These are phyloP conservation scores for Suillus decipiens DNA, from an alignment of 768 basidiomycete genomes.

Conservation along the genomic window DNA sequence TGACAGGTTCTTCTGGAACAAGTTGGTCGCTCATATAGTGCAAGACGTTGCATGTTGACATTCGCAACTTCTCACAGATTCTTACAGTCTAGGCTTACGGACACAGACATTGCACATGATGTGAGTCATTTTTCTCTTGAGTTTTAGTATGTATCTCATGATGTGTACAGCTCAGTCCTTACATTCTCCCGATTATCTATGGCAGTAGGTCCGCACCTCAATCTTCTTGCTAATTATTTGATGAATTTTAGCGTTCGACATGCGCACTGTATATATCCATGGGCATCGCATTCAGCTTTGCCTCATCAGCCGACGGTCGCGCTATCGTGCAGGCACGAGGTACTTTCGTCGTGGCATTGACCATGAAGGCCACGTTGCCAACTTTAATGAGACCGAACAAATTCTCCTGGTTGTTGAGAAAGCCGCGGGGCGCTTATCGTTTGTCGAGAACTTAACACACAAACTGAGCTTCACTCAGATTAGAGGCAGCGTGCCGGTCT, in stretches of 20 bases:
- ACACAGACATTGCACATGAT: slow-evolving; percentile 57
- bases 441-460: slow-evolving; percentile 50
- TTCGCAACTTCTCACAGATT: slow-evolving; percentile 36
- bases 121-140: slow-evolving; percentile 45
- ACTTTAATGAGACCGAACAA: slow-evolving; percentile 99
- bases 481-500: slow-evolving; percentile 90
- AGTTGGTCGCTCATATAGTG: slow-evolving; percentile 39
- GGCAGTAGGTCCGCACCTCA: slow-evolving; percentile 68
- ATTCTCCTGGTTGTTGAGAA: slow-evolving; percentile 75
- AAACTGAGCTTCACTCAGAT: slow-evolving; percentile 91
- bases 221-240: slow-evolving; percentile 1
- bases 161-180: slow-evolving; percentile 69
- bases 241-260: slow-evolving; percentile 71
- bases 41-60: slow-evolving; percentile 6
- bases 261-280: slow-evolving; percentile 74
- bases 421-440: slow-evolving; percentile 40
- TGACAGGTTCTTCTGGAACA: slow-evolving; percentile 99
- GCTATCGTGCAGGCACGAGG: slow-evolving; percentile 93
- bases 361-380: slow-evolving; percentile 85
- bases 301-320: slow-evolving; percentile 91
- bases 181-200: slow-evolving; percentile 91
- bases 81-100: slow-evolving; percentile 64
- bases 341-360: slow-evolving; percentile 97
- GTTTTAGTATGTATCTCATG: slow-evolving; percentile 14
- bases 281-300: slow-evolving; percentile 78